Evolutionary conservation across 345 rosid genomes (phyloP).

Genomic region (Gossypium mustelinum): DNA sequence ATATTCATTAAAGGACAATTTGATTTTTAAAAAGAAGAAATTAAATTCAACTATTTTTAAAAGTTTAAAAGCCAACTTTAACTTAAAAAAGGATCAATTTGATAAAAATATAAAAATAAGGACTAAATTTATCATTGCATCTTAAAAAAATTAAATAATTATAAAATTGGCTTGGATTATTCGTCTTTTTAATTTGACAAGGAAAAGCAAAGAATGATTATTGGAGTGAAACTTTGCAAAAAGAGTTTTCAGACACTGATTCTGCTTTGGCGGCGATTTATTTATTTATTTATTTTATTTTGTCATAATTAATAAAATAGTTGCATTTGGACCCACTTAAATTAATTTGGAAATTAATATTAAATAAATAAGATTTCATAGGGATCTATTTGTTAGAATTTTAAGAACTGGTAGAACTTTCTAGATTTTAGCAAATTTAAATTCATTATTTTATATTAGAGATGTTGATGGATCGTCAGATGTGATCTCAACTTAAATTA

Average conservation of each 20-base stretch:
- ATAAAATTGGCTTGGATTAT: neutral
- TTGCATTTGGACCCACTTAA: constrained; percentile 1
- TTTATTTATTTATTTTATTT: neutral
- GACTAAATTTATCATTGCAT: neutral
- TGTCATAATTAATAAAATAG: neutral
- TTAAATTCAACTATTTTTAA: too few species aligned
- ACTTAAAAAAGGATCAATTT: too few species aligned
- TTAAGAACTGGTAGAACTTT: too few species aligned
- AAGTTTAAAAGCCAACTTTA: too few species aligned
- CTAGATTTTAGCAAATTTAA: too few species aligned
- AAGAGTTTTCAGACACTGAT: neutral
- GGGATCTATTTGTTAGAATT: too few species aligned
- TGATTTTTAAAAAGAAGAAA: rapidly evolving
- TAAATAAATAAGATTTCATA: too few species aligned
- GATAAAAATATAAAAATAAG: neutral
- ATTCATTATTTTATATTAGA: too few species aligned
- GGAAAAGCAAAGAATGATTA: constrained; percentile 8
- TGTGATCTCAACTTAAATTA: too few species aligned
- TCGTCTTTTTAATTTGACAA: neutral
- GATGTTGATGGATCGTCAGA: too few species aligned
- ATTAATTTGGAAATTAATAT: neutral
- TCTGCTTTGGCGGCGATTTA: neutral
- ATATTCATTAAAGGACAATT: too few species aligned
- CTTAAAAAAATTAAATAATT: neutral
- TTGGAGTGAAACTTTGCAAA: neutral